A percentile compares a stretch with the other conserved stretches of the same genome.
phyloP scores from a whole-genome alignment of 2,329 filamentous ascomycete genomes.

The Aspergillus piperis region DNA sequence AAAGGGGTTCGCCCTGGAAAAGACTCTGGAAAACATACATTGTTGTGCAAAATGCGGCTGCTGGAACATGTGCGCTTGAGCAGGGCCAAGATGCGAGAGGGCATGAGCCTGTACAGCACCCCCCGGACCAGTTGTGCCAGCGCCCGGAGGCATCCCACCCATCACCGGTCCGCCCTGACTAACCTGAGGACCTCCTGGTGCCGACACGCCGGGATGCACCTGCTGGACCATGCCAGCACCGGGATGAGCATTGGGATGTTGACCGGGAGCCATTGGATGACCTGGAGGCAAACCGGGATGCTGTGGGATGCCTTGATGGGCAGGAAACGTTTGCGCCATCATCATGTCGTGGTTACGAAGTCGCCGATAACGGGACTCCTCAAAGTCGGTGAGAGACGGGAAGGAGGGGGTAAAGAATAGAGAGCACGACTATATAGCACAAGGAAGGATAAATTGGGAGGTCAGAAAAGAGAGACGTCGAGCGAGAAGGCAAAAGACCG shows the following conservation, averaged over 20 bases:
- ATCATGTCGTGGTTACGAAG: constrained; percentile 51
- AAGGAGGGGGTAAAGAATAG: constrained; percentile 12
- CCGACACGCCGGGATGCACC: constrained; percentile 64
- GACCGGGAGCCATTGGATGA: constrained; percentile 60
- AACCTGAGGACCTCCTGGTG: constrained; percentile 59
- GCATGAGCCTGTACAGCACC: constrained; percentile 58
- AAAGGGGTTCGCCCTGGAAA: neutral
- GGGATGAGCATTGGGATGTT: constrained; percentile 59
- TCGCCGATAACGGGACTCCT: constrained; percentile 36
- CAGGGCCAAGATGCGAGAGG: constrained; percentile 59
- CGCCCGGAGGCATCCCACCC: constrained; percentile 62
- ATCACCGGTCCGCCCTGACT: constrained; percentile 66
- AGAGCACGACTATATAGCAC: neutral
- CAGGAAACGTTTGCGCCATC: constrained; percentile 58
- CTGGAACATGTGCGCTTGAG: constrained; percentile 57
- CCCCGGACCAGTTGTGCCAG: constrained; percentile 53
- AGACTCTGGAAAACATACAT: constrained; percentile 35
- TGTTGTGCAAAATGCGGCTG: constrained; percentile 48
- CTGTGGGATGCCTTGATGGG: constrained; percentile 60
- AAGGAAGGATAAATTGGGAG: neutral
- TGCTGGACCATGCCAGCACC: constrained; percentile 54
- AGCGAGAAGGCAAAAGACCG: constrained; percentile 12
- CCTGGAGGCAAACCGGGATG: constrained; percentile 61
- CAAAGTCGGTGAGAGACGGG: constrained; percentile 22
- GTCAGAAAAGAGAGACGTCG: constrained; percentile 8